These are phyloP conservation scores for Lepidium africanum DNA, from an alignment of 345 rosid genomes.

Conservation along the genomic window DNA sequence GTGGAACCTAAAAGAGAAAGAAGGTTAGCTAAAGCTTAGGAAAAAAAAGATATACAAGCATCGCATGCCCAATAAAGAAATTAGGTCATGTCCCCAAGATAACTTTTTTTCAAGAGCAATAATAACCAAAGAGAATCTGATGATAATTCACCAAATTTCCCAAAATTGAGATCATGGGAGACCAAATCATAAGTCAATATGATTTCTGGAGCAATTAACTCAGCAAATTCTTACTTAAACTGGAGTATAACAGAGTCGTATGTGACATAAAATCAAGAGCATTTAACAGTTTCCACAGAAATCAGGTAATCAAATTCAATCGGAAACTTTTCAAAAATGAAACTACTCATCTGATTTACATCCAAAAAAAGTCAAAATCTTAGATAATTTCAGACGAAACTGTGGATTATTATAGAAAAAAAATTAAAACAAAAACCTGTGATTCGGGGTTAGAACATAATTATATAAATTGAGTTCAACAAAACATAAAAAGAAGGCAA, in stretches of 20 bases:
- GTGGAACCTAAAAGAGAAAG: conserved; percentile 22
- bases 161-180: conserved; percentile 2
- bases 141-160: not conserved
- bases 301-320: conserved; percentile 9
- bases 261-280: not conserved
- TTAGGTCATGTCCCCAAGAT: conserved; percentile 18
- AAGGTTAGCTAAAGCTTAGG: conserved; percentile 16
- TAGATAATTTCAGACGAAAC: not conserved
- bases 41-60: conserved; percentile 17
- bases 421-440: not conserved
- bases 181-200: not conserved
- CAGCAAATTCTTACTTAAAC: not conserved
- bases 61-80: conserved; percentile 29
- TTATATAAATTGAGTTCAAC: not conserved
- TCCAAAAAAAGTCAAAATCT: not conserved
- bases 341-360: conserved; percentile 17
- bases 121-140: conserved; percentile 13
- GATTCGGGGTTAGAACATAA: not conserved
- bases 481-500: conserved; percentile 3
- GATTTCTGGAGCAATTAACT: not conserved
- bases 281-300: not conserved
- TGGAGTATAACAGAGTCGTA: not conserved
- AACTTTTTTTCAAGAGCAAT: conserved; percentile 4
- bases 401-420: too few relatives aligned
- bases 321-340: not conserved